phyloP scores from a whole-genome alignment of 805 yeast genomes.

The Ogataea ganodermae region DNA sequence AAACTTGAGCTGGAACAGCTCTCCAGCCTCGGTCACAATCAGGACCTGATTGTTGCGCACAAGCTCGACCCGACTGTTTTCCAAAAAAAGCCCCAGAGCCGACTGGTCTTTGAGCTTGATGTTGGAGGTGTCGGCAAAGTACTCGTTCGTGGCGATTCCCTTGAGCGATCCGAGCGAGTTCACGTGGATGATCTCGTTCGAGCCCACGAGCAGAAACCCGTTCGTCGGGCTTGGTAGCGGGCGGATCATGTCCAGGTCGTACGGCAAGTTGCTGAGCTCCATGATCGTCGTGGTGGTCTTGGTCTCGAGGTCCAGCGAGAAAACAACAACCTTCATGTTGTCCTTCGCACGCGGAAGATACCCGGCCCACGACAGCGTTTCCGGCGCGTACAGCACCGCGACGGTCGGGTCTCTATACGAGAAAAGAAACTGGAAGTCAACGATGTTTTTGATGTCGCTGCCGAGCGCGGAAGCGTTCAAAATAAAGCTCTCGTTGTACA shows the following conservation, averaged over 20 bases:
- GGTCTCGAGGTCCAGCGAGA: conserved; percentile 64
- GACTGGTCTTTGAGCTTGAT: conserved; percentile 50
- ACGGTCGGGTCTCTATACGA: conserved; percentile 80
- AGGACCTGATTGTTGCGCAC: conserved; percentile 40
- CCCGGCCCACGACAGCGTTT: conserved; percentile 72
- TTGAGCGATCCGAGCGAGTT: conserved; percentile 73
- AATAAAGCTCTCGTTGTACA: conserved; percentile 58
- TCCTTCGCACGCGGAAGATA: conserved; percentile 61
- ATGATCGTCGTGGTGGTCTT: conserved; percentile 67
- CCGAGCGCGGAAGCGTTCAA: conserved; percentile 59
- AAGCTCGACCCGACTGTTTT: conserved; percentile 45
- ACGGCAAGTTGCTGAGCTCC: conserved; percentile 67
- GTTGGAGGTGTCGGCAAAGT: conserved; percentile 43
- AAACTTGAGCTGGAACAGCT: conserved; percentile 37
- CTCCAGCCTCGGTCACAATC: conserved; percentile 46
- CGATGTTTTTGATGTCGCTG: conserved; percentile 56
- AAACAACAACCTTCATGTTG: conserved; percentile 57
- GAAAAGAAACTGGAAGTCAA: conserved; percentile 70
- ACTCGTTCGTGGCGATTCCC: conserved; percentile 64
- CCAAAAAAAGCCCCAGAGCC: conserved; percentile 54
- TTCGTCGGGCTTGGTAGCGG: conserved; percentile 67
- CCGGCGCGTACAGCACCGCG: conserved; percentile 37
- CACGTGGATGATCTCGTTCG: conserved; percentile 74
- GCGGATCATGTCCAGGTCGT: conserved; percentile 64
- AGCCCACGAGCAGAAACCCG: conserved; percentile 71